Evolutionary conservation across 805 yeast genomes (phyloP).

Genomic region (Kluyveromyces nonfermentans): DNA sequence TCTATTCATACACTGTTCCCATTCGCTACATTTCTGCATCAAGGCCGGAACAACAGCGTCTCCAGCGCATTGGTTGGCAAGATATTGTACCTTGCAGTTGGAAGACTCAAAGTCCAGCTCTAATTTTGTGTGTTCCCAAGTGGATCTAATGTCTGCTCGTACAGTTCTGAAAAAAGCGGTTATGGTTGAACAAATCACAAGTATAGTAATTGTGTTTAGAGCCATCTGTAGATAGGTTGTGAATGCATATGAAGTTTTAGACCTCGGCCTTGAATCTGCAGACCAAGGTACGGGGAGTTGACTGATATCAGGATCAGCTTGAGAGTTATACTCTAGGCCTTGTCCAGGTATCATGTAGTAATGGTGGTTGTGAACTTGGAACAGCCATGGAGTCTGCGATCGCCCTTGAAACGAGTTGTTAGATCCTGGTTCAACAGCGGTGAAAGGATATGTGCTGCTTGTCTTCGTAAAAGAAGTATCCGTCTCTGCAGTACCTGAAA

Average conservation of each 20-base stretch:
- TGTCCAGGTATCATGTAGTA: slow-evolving; percentile 11
- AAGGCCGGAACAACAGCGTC: slow-evolving; percentile 50
- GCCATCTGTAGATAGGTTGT: slow-evolving; percentile 53
- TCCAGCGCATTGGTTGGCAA: slow-evolving; percentile 49
- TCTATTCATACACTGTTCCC: slow-evolving; percentile 60
- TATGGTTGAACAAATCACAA: slow-evolving; percentile 36
- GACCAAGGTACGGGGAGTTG: slow-evolving; percentile 56
- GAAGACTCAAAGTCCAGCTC: slow-evolving; percentile 43
- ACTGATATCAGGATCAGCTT: slow-evolving; percentile 4
- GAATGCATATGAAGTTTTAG: slow-evolving; percentile 44
- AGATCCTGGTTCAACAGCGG: background rate
- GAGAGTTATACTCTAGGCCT: background rate
- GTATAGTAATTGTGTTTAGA: slow-evolving; percentile 39
- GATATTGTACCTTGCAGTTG: slow-evolving; percentile 42
- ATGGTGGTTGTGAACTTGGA: slow-evolving; percentile 24
- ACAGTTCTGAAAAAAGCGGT: slow-evolving; percentile 39
- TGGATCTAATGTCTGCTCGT: slow-evolving; percentile 42
- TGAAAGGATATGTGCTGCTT: background rate
- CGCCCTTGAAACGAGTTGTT: background rate
- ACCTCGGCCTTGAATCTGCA: slow-evolving; percentile 39
- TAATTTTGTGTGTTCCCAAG: slow-evolving; percentile 39
- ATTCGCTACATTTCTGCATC: slow-evolving; percentile 44
- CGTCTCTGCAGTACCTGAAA: background rate
- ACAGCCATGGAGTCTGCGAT: slow-evolving; percentile 12
- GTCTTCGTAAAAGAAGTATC: background rate